Base-by-base conservation (phyloP, 208 protist genomes). In the Leptomonas pyrrhocoris region DNA sequence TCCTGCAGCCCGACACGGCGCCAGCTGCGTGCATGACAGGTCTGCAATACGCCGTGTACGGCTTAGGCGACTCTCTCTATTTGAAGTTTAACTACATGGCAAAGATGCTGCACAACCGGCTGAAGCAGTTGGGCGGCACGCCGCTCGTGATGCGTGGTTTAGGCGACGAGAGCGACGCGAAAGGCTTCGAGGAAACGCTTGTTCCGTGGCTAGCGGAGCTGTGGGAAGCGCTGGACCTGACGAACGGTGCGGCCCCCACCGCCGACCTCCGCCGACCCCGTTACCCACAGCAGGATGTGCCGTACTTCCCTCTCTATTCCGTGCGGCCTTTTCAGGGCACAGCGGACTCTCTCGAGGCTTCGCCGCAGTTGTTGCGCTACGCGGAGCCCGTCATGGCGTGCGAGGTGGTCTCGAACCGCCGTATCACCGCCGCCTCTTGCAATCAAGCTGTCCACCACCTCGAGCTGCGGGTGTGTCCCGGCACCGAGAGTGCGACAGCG, bases 81-180 rank as follows among this genome's bases (percentile, higher is more conserved):
- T 61, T 60, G 15, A 94, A 95, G 67, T 98, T 95, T 65, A 98
- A 97, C 80, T 92, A 93, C 75, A 92, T 96, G 74, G 92, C 85
- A 0, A 97, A 97, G 75, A 94, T 97, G 88, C 68, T 97, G 54
- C 88, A 97, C 80, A 97, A 97, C 74, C 80, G 94, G 19, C 68
- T 98, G 38, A 58, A 54, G 55, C 88, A 96, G 79, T 77, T 98
- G 0, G 92, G 92, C 19, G 92, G 75, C 13, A 50, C 66, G 18
- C 83, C 92, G 23, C 61, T 98, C 34, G 34, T 95, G 59, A 62
- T 92, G 48, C 82, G 90, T 27, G 95, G 93, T 6, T 77, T 97
- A 25, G 94, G 91, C 19, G 95, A 97, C 59, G 94, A 98, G 73
- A 96, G 96, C 68, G 90, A 98, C 59, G 82, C 78, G 13, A 90